Base-by-base conservation (phyloP, 345 rosid genomes). In the Hibiscus trionum region DNA sequence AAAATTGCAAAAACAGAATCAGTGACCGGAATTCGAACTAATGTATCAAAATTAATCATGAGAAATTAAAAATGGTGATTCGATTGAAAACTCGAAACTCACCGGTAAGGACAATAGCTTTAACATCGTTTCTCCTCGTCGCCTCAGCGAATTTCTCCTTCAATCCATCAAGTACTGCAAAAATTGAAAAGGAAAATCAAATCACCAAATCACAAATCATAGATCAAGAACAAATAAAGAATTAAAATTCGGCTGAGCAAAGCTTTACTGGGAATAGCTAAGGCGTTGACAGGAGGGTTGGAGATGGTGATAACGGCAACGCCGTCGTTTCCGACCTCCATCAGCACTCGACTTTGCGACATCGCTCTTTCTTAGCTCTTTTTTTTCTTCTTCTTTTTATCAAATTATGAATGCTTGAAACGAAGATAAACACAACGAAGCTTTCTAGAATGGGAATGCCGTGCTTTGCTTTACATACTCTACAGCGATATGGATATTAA, bases 271-370 rank as follows among this genome's bases (percentile, higher is more conserved):
- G 93, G 86, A 75, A 88, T 73, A 10, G 96, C 91, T 31, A 94
- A 52, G 71, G 97, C 91, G 77, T 91, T 94, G 66, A 94, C 98
- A 15, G 98, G 97, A 78, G 98, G 98, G 77, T 94, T 90, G 31
- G 80, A 82, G 74, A 94, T 85, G 78, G 96, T 84, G 77, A 94
- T 73, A 62, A 94, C 82, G 0, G 98, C 97, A 69, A 94, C 97
- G 78, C 96, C 98, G 71, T 91, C 98, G 84, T 73, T 66, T 26
- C 98, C 96, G 44, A 94, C 86, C 24, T 91, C 93, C 83, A 94
- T 69, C 70, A 84, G 78, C 7, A 90, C 95, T 57, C 80, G 76
- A 55, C 80, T 75, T 72, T 77, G 71, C 72, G 89, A 90, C 96
- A 91, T 91, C 61, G 66, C 74, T 76, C 58, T 27, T 47, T 66